Evolutionary conservation across 495 filamentous ascomycete genomes (phyloP).

Genomic region (Jackrogersella multiformis): DNA sequence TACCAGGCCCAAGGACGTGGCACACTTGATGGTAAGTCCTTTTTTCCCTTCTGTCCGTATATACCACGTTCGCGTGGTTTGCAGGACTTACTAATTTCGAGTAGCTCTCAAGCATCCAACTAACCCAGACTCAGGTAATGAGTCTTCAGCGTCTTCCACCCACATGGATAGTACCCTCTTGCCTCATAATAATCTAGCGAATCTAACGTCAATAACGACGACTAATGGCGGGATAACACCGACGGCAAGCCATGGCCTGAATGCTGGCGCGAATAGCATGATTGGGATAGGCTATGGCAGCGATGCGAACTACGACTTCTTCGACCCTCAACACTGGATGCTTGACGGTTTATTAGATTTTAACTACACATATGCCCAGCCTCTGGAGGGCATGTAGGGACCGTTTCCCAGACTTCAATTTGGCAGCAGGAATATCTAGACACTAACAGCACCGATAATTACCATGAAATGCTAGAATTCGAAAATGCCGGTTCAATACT

Average conservation of each 20-base stretch:
- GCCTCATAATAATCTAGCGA: conserved; percentile 48
- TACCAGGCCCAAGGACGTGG: conserved; percentile 79
- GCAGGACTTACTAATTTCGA: conserved; percentile 45
- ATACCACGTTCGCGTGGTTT: conserved; percentile 23
- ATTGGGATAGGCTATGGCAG: conserved; percentile 63
- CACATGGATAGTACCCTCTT: conserved; percentile 64
- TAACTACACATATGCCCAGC: conserved; percentile 67
- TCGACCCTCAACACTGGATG: conserved; percentile 91
- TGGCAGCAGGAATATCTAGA: background rate
- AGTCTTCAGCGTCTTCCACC: conserved; percentile 74
- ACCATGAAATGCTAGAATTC: background rate
- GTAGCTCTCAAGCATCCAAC: conserved; percentile 86
- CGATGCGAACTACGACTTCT: conserved; percentile 79
- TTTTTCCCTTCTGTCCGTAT: conserved; percentile 31
- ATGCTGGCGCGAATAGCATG: conserved; percentile 48
- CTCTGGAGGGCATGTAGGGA: conserved; percentile 57
- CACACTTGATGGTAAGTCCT: conserved; percentile 76
- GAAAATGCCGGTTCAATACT: background rate
- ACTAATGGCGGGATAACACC: conserved; percentile 60
- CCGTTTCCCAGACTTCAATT: background rate
- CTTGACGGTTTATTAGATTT: conserved; percentile 85
- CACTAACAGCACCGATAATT: background rate
- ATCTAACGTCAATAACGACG: conserved; percentile 41
- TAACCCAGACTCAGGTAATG: conserved; percentile 79
- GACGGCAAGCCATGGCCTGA: conserved; percentile 55